phyloP scores from a whole-genome alignment of 1,284 basidiomycete genomes.

The Leccinum subrobustum region DNA sequence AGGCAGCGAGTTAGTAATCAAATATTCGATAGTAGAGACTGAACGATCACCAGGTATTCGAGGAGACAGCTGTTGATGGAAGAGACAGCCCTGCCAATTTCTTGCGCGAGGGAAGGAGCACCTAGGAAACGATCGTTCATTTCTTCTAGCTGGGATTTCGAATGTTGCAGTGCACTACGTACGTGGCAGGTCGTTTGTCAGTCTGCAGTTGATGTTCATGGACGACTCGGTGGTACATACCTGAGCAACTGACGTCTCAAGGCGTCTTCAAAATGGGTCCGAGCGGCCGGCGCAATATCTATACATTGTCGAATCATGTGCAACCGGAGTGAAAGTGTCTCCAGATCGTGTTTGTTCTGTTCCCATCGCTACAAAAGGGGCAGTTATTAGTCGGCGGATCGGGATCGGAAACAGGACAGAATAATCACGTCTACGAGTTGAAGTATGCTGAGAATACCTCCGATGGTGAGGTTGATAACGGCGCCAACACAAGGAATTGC shows the following conservation, averaged over 20 bases:
- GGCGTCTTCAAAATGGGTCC: neutral
- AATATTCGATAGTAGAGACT: neutral
- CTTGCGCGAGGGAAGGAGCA: conserved; percentile 1
- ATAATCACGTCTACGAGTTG: conserved; percentile 10
- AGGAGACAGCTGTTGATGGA: conserved; percentile 4
- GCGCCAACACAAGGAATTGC: neutral
- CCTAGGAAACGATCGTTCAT: neutral
- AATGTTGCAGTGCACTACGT: neutral
- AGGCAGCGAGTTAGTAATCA: neutral
- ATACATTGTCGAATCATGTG: neutral
- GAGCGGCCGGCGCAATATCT: neutral
- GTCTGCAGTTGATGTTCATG: neutral
- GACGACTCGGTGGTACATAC: neutral
- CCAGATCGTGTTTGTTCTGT: neutral
- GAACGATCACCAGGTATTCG: conserved; percentile 1
- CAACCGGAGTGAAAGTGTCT: neutral
- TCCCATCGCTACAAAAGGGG: neutral
- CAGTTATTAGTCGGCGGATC: neutral
- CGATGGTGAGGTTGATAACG: neutral
- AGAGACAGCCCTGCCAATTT: neutral
- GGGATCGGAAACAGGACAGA: neutral
- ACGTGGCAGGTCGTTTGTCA: neutral
- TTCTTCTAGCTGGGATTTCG: neutral
- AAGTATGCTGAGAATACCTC: neutral
- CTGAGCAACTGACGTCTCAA: neutral